Evolutionary conservation across 1,139 yeast species (phyloP), one percentile per base, ranked within the genome.

Genomic region (Candida tetrigidarum): DNA sequence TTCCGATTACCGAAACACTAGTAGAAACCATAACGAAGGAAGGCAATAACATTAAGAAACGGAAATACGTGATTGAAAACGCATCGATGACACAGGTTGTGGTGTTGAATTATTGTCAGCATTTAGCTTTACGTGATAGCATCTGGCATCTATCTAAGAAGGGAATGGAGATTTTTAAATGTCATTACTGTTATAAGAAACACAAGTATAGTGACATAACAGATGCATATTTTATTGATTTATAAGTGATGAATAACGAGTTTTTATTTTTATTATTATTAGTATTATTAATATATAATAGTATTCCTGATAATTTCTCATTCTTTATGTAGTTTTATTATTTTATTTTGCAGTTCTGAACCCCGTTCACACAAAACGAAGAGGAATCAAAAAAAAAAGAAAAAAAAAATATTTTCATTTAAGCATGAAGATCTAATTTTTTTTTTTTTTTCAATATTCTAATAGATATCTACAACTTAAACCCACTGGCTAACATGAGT

Each of bases 171-270:
- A 54, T 63, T 7, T 74, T 74, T 59, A 73, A 74, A 53, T 74
- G 80, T 47, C 80, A 74, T 53, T 74, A 79, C 54, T 74, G 80
- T 52, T 74, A 74, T 50, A 74, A 73, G 63, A 71, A 69, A 47
- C 79, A 74, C 54, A 69, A 68, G 52, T 63, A 69, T 44, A 54
- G 63, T 30, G 78, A 74, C 44, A 73, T 71, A 8, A 63, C 66
- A 22, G 78, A 74, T 46, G 79, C 72, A 1, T 74, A 65, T 50
- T 74, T 74, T 48, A 73, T 74, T 41, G 80, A 74, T 52, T 62
- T 49, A 45, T 51, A 43, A n/a, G 32, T 11, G 22, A 23, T 25
- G 25, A 19, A 10, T 32, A 11, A 19, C 9, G 36, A 32, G 14
- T n/a, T n/a, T n/a, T n/a, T n/a, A n/a, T n/a, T n/a, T n/a, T n/a